Percentiles rank a stretch among this genome's conserved stretches.
Evolutionary conservation across 2,329 filamentous ascomycete species (phyloP).

Genomic region (Arthrobotrys pseudoclavata): DNA sequence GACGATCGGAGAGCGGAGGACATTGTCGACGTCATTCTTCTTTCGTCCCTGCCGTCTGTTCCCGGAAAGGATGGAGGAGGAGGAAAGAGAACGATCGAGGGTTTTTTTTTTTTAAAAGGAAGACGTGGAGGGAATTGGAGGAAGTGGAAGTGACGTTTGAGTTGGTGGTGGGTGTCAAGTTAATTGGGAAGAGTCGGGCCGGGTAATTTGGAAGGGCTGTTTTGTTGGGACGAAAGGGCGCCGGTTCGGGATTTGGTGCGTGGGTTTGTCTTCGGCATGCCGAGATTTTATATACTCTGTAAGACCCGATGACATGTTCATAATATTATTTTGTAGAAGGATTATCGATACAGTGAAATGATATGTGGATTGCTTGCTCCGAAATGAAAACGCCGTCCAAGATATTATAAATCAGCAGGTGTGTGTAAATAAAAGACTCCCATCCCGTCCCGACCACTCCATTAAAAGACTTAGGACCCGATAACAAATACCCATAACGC

Average conservation of each 20-base stretch:
- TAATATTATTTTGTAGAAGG: no score
- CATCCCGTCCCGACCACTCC: constrained; percentile 9
- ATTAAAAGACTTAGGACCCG: constrained; percentile 33
- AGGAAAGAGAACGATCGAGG: not conserved
- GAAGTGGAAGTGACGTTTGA: constrained; percentile 11
- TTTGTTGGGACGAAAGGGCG: constrained; percentile 43
- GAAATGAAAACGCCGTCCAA: not conserved
- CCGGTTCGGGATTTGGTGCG: constrained; percentile 23
- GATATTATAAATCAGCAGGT: not conserved
- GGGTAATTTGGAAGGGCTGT: constrained; percentile 48
- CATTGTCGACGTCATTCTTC: constrained; percentile 50
- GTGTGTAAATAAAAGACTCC: not conserved
- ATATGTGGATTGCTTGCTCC: not conserved
- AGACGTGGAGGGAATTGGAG: constrained; percentile 12
- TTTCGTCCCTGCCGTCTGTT: not conserved
- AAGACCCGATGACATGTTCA: no score
- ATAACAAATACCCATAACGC: constrained; percentile 1
- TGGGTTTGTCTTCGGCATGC: constrained; percentile 44
- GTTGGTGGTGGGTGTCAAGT: constrained; percentile 1
- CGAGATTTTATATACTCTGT: constrained; percentile 18
- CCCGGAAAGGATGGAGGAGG: not conserved
- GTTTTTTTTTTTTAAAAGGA: not conserved
- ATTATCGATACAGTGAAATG: not conserved
- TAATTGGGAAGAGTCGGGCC: constrained; percentile 35
- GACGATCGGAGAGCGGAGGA: constrained; percentile 55